Conservation (phyloP, 2,329 filamentous ascomycete genomes). For the Sphaerostilbella broomeana region DNA sequence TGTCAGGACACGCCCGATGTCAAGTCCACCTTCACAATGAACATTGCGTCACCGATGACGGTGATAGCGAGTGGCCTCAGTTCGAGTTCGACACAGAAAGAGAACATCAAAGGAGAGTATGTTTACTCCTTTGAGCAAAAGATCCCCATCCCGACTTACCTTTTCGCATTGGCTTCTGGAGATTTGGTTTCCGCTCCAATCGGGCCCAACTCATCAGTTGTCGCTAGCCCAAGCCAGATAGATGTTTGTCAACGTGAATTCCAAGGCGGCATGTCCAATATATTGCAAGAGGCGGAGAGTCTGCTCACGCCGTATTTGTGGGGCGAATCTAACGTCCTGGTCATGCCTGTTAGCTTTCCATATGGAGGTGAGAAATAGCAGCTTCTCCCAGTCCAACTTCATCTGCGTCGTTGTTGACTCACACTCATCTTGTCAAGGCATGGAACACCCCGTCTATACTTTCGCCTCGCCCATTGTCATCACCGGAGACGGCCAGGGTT, state of each 20-base stretch:
- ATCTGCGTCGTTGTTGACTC: background rate
- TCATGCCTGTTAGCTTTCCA: conserved; percentile 83
- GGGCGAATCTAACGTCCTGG: conserved; percentile 91
- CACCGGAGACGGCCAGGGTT: conserved; percentile 81
- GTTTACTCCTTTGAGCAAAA: conserved; percentile 83
- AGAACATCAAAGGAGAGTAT: conserved; percentile 44
- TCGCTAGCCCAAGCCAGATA: conserved; percentile 82
- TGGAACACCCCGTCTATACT: conserved; percentile 92
- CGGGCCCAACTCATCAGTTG: conserved; percentile 77
- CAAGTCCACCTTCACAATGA: conserved; percentile 91
- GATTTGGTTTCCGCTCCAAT: conserved; percentile 83
- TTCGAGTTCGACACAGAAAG: conserved; percentile 45
- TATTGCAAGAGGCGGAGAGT: conserved; percentile 78
- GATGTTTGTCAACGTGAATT: conserved; percentile 83
- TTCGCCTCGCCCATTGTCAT: conserved; percentile 94
- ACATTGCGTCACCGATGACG: conserved; percentile 75
- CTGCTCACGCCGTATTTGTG: conserved; percentile 82
- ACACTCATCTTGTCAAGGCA: conserved; percentile 38
- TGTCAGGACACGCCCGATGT: conserved; percentile 97
- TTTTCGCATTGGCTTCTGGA: conserved; percentile 85
- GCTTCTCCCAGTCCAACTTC: too few species aligned
- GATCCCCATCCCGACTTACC: conserved; percentile 87
- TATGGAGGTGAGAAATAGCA: conserved; percentile 59
- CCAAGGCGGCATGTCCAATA: conserved; percentile 83
- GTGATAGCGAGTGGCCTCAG: conserved; percentile 90